Conservation (phyloP, 345 rosid species). For the Linum lewisii region DNA sequence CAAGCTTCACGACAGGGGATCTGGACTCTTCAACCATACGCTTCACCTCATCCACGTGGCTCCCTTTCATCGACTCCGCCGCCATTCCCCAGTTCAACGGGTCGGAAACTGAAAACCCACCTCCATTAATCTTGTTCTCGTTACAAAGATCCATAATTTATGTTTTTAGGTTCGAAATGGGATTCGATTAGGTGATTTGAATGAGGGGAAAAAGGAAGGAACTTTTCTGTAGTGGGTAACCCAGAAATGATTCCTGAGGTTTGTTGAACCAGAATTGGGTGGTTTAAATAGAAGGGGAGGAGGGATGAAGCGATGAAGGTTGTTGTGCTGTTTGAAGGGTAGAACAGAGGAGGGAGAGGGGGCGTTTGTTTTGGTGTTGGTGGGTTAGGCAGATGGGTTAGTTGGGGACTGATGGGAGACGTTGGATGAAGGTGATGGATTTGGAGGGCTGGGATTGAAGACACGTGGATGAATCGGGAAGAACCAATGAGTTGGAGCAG, state of each 20-base stretch:
- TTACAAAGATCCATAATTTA: neutral
- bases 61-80: neutral
- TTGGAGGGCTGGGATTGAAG: neutral
- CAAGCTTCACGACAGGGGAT: neutral
- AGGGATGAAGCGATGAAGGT: too few species aligned
- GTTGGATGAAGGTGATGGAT: neutral
- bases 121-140: neutral
- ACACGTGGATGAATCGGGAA: too few species aligned
- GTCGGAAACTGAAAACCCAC: neutral
- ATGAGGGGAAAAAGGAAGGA: neutral
- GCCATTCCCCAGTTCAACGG: conserved; percentile 1
- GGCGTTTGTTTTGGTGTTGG: neutral
- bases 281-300: conserved; percentile 1
- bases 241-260: conserved; percentile 5
- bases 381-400: conserved; percentile 5
- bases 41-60: neutral
- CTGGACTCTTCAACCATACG: neutral
- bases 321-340: neutral
- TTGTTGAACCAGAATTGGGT: neutral
- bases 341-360: too few species aligned
- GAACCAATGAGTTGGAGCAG: neutral
- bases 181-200: neutral
- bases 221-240: conserved; percentile 1
- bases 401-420: neutral
- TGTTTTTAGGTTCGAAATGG: neutral